A percentile compares a stretch with the other conserved stretches of the same genome.
These are phyloP conservation scores for Aspergillus sp. DNA, from an alignment of 2,329 filamentous ascomycete species.

Conservation along the genomic window DNA sequence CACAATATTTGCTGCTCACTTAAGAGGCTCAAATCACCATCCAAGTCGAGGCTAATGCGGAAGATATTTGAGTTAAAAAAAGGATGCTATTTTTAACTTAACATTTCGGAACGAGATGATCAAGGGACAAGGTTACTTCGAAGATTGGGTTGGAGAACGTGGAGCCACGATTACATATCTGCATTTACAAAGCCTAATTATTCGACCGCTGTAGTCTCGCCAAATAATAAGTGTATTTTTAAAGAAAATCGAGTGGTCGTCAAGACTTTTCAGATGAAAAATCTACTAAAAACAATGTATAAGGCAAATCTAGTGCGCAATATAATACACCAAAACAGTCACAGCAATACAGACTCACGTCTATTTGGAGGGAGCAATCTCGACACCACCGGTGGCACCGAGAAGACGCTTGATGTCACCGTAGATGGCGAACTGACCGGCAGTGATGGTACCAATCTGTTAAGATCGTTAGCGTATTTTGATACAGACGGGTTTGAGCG, in stretches of 20 bases:
- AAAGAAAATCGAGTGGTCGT: conserved; percentile 5
- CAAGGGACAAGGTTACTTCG: neutral
- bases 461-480: neutral
- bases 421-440: conserved; percentile 87
- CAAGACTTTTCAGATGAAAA: conserved; percentile 16
- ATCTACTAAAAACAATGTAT: conserved; percentile 20
- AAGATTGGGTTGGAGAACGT: neutral
- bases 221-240: conserved; percentile 3
- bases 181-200: neutral
- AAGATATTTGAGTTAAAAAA: neutral
- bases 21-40: neutral
- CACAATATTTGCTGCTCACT: neutral
- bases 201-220: neutral
- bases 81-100: conserved; percentile 1
- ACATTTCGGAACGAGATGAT: neutral
- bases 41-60: neutral
- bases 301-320: conserved; percentile 19
- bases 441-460: conserved; percentile 66
- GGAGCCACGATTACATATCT: neutral
- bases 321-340: conserved; percentile 24
- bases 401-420: conserved; percentile 70
- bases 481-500: conserved; percentile 21
- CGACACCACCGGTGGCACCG: conserved; percentile 73
- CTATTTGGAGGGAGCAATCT: conserved; percentile 56
- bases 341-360: conserved; percentile 13